Percentiles rank a stretch among this genome's conserved stretches.
Evolutionary conservation across 257 asterid genomes (phyloP).

Genomic region (Scutellaria galericulata): DNA sequence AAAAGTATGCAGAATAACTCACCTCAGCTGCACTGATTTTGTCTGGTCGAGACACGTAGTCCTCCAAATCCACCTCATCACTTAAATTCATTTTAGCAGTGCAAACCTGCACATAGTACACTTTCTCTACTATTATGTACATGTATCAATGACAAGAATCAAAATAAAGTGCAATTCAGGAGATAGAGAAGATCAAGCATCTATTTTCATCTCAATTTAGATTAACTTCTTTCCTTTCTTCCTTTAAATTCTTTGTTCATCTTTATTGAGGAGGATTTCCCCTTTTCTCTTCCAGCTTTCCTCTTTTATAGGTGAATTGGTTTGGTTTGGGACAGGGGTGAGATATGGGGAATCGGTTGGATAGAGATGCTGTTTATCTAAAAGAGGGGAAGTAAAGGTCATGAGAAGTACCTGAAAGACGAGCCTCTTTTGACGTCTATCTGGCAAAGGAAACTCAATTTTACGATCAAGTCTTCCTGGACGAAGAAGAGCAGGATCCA

Average conservation of each 20-base stretch:
- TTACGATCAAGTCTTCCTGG: conserved; percentile 97
- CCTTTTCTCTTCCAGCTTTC: not conserved
- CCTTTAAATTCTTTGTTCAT: too few relatives aligned
- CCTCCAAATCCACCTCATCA: conserved; percentile 96
- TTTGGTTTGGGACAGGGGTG: not conserved
- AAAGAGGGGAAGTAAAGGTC: not conserved
- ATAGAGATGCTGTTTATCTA: not conserved
- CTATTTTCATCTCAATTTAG: not conserved
- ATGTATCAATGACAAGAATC: not conserved
- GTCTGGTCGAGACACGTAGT: conserved; percentile 89
- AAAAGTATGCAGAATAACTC: conserved; percentile 29
- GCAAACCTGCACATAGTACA: conserved; percentile 62
- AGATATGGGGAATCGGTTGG: too few relatives aligned
- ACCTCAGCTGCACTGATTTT: conserved; percentile 97
- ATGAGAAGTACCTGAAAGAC: conserved; percentile 70
- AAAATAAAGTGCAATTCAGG: not conserved
- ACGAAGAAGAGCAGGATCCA: conserved; percentile 92
- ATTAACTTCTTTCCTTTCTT: too few relatives aligned
- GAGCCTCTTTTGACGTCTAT: conserved; percentile 90
- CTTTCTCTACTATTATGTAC: not conserved
- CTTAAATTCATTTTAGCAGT: conserved; percentile 88
- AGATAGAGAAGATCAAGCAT: conserved; percentile 13
- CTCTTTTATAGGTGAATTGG: not conserved
- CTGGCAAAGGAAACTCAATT: conserved; percentile 91
- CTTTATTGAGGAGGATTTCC: too few relatives aligned